These are phyloP conservation scores for Mycogone perniciosa DNA, from an alignment of 2,329 filamentous ascomycete species.

Conservation along the genomic window DNA sequence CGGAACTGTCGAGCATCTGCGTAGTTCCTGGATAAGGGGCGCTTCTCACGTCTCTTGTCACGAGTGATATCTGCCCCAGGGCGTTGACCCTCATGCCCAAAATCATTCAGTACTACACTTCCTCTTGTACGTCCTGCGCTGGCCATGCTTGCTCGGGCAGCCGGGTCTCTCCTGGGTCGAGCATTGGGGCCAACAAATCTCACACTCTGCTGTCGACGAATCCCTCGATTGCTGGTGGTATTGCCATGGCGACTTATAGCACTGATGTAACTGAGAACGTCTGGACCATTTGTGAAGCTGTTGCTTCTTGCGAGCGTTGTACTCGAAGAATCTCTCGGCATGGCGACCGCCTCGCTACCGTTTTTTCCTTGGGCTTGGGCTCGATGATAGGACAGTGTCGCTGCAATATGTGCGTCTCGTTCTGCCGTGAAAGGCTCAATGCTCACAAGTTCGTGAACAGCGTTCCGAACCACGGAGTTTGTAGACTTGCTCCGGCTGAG, in stretches of 20 bases:
- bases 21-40: not conserved
- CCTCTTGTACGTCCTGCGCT: not conserved
- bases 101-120: not conserved
- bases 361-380: constrained; percentile 41
- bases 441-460: constrained; percentile 38
- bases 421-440: constrained; percentile 45
- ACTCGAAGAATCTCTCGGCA: constrained; percentile 20
- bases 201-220: constrained; percentile 48
- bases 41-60: not conserved
- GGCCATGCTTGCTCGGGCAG: constrained; percentile 25
- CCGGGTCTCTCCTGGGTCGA: constrained; percentile 22
- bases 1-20: constrained; percentile 20
- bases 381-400: constrained; percentile 52
- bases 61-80: not conserved
- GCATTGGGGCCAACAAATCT: constrained; percentile 41
- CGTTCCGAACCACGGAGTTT: constrained; percentile 36
- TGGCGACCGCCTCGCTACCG: constrained; percentile 12
- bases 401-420: constrained; percentile 57
- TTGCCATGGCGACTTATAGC: constrained; percentile 17
- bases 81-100: not conserved
- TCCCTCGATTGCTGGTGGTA: constrained; percentile 7
- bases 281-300: constrained; percentile 16
- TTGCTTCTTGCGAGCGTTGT: constrained; percentile 17
- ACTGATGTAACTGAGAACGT: constrained; percentile 13
- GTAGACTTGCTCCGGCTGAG: constrained; percentile 48